Percentiles rank a stretch among this genome's conserved stretches.
phyloP scores from a whole-genome alignment of 2,329 filamentous ascomycete genomes.

The Ceratocystis colombiana region DNA sequence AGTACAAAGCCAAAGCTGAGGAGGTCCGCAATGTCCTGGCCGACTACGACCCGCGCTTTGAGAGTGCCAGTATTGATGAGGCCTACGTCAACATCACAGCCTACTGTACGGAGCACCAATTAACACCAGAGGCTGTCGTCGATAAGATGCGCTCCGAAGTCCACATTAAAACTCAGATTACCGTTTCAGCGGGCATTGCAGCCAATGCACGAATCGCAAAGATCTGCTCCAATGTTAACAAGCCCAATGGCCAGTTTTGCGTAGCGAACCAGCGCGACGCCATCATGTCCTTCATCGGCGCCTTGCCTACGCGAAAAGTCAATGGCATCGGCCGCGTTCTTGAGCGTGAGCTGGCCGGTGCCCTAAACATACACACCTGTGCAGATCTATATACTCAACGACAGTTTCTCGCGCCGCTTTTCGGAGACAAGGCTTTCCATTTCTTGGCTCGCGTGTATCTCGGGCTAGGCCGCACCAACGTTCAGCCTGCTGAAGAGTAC shows the following conservation, averaged over 20 bases:
- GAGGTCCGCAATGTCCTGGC: slow-evolving; percentile 75
- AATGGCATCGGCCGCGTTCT: slow-evolving; percentile 93
- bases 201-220: slow-evolving; percentile 90
- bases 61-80: slow-evolving; percentile 91
- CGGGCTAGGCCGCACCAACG: slow-evolving; percentile 71
- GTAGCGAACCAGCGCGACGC: slow-evolving; percentile 60
- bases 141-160: slow-evolving; percentile 69
- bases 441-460: slow-evolving; percentile 79
- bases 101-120: slow-evolving; percentile 61
- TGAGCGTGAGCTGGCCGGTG: slow-evolving; percentile 72
- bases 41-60: slow-evolving; percentile 82
- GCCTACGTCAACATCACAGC: slow-evolving; percentile 91
- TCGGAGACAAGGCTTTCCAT: slow-evolving; percentile 82
- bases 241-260: slow-evolving; percentile 84
- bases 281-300: slow-evolving; percentile 78
- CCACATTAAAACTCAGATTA: slow-evolving; percentile 65
- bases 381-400: slow-evolving; percentile 75
- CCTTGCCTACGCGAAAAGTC: slow-evolving; percentile 77
- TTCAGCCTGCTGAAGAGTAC: slow-evolving; percentile 79
- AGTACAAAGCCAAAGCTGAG: slow-evolving; percentile 81
- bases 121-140: slow-evolving; percentile 63
- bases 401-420: slow-evolving; percentile 62
- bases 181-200: slow-evolving; percentile 87
- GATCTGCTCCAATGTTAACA: slow-evolving; percentile 90
- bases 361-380: slow-evolving; percentile 78